A percentile compares a stretch with the other conserved stretches of the same genome.
These are phyloP conservation scores for Beta lomatogona DNA, from an alignment of 179 eudicot genomes.

Conservation along the genomic window DNA sequence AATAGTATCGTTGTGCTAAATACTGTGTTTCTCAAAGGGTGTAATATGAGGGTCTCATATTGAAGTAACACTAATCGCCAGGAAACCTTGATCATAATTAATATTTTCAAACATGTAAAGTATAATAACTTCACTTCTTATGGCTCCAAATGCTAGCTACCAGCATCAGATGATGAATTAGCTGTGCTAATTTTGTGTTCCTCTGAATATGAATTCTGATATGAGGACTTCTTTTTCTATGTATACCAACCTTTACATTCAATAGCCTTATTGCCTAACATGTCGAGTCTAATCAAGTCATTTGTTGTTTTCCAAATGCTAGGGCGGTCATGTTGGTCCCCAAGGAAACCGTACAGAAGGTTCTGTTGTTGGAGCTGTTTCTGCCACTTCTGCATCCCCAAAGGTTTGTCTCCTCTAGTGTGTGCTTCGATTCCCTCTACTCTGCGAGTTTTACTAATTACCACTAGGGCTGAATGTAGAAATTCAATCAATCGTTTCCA, in stretches of 20 bases:
- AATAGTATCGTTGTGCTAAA: background rate
- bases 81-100: background rate
- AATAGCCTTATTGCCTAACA: background rate
- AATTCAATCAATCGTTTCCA: constrained; percentile 43
- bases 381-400: constrained; percentile 47
- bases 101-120: background rate
- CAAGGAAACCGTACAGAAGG: constrained; percentile 51
- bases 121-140: background rate
- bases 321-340: constrained; percentile 56
- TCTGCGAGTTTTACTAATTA: background rate
- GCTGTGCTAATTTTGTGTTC: background rate
- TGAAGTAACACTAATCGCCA: background rate
- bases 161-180: background rate
- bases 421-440: background rate
- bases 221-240: background rate
- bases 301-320: constrained; percentile 23
- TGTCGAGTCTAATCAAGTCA: background rate
- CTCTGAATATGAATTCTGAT: background rate
- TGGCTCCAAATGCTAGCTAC: background rate
- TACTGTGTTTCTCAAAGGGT: background rate
- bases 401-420: constrained; percentile 34
- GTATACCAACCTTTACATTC: background rate
- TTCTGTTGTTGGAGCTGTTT: constrained; percentile 42
- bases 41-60: background rate
- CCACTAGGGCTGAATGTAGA: constrained; percentile 24